Percentiles rank a stretch among this genome's conserved stretches.
phyloP scores from a whole-genome alignment of 2,329 filamentous ascomycete genomes.

The Colletotrichum magnum region DNA sequence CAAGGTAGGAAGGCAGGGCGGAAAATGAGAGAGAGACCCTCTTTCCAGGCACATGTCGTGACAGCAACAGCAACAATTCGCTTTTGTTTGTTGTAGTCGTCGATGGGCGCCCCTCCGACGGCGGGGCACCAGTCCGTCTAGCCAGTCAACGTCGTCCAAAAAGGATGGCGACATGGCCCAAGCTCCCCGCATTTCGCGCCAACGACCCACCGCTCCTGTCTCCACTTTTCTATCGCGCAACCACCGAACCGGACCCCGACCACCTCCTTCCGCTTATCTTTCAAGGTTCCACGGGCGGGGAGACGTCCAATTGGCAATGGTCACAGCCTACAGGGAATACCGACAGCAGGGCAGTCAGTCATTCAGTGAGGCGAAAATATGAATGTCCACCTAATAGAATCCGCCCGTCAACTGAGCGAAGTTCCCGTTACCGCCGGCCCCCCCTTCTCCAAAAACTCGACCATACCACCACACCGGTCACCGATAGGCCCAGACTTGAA shows the following conservation, averaged over 20 bases:
- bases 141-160: conserved; percentile 33
- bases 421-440: background rate
- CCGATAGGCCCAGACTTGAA: conserved; percentile 1
- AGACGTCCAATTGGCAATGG: too few species aligned
- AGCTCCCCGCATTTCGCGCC: conserved; percentile 44
- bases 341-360: too few species aligned
- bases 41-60: conserved; percentile 9
- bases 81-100: conserved; percentile 35
- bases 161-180: conserved; percentile 42
- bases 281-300: too few species aligned
- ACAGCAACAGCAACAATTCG: background rate
- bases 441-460: conserved; percentile 23
- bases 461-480: conserved; percentile 20
- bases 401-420: too few species aligned
- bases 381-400: too few species aligned
- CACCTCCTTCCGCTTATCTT: conserved; percentile 39
- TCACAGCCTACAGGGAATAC: too few species aligned
- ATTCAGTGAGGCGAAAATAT: too few species aligned
- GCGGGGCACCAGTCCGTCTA: conserved; percentile 8
- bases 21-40: background rate
- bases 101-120: conserved; percentile 8
- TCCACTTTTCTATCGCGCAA: conserved; percentile 15
- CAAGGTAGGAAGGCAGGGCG: too few species aligned
- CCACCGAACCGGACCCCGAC: conserved; percentile 34
- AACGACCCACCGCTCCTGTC: conserved; percentile 13